Conservation (phyloP, 2,329 filamentous ascomycete genomes). For the Venturia carpophila region DNA sequence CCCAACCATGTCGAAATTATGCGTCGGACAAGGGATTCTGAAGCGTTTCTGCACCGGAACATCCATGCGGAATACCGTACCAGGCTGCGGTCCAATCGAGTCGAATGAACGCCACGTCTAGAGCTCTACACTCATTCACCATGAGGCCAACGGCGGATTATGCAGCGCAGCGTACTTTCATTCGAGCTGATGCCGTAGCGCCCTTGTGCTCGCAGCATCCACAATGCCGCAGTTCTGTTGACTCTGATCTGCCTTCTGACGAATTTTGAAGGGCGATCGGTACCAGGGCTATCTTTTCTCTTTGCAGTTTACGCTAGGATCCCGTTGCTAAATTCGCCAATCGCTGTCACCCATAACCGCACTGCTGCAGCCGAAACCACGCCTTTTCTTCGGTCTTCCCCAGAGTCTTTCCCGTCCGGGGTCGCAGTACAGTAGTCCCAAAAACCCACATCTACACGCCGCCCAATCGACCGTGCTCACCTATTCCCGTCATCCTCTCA, state of each 20-base stretch:
- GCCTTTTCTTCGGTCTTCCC: slow-evolving; percentile 4
- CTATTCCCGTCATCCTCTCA: neutral
- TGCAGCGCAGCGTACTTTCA: too few species aligned
- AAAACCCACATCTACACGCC: neutral
- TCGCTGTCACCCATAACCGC: neutral
- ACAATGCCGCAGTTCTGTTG: neutral
- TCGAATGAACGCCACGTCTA: neutral
- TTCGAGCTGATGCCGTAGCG: too few species aligned
- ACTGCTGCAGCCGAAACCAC: slow-evolving; percentile 11
- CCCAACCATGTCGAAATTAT: neutral
- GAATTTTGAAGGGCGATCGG: slow-evolving; percentile 7
- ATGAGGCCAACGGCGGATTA: neutral
- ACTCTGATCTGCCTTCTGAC: slow-evolving; percentile 12
- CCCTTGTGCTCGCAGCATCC: neutral
- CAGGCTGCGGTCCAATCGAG: neutral
- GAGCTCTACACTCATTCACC: neutral
- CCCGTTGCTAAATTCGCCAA: neutral
- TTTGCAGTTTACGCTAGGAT: neutral
- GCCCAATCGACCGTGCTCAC: neutral
- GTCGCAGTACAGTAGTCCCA: slow-evolving; percentile 12
- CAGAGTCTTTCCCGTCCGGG: neutral
- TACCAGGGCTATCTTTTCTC: slow-evolving; percentile 7
- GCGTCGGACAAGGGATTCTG: too few species aligned
- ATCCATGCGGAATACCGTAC: slow-evolving; percentile 3
- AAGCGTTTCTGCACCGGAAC: neutral